phyloP scores from a whole-genome alignment of 257 asterid genomes.

The Osmanthus fragrans region DNA sequence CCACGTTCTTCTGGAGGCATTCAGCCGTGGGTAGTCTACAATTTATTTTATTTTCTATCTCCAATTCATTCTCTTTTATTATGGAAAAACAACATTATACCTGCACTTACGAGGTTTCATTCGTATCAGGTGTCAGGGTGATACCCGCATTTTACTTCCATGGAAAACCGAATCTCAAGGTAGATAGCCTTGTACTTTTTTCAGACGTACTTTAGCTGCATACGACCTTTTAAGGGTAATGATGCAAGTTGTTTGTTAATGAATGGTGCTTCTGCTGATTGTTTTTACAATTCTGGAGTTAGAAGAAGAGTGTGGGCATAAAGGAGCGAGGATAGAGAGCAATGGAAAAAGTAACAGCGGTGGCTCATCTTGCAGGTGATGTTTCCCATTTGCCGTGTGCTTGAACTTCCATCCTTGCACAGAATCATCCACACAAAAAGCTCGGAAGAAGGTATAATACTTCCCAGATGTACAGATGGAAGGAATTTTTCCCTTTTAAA shows the following conservation, averaged over 20 bases:
- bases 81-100: not conserved
- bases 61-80: conserved; percentile 2
- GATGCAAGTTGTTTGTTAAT: conserved; percentile 1
- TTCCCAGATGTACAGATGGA: not conserved
- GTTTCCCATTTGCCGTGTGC: conserved; percentile 28
- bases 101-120: conserved; percentile 4
- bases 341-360: not conserved
- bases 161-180: conserved; percentile 37
- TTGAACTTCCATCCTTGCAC: conserved; percentile 33
- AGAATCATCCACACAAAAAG: conserved; percentile 19
- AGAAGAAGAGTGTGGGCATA: conserved; percentile 22
- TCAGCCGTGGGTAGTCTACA: not conserved
- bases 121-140: conserved; percentile 33
- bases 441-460: conserved; percentile 11
- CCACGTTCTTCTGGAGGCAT: conserved; percentile 4
- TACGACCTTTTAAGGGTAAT: not conserved
- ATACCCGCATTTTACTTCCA: conserved; percentile 28
- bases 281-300: conserved; percentile 10
- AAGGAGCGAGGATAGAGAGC: conserved; percentile 7
- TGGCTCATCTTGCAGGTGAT: conserved; percentile 32
- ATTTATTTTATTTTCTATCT: conserved; percentile 11
- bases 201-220: conserved; percentile 3
- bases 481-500: not conserved
- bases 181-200: conserved; percentile 14
- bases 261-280: conserved; percentile 5